Percentiles rank a stretch among this genome's conserved stretches.
phyloP scores from a whole-genome alignment of 108 stramenopile genomes.

The Pinguiococcus pyrenoidosus region DNA sequence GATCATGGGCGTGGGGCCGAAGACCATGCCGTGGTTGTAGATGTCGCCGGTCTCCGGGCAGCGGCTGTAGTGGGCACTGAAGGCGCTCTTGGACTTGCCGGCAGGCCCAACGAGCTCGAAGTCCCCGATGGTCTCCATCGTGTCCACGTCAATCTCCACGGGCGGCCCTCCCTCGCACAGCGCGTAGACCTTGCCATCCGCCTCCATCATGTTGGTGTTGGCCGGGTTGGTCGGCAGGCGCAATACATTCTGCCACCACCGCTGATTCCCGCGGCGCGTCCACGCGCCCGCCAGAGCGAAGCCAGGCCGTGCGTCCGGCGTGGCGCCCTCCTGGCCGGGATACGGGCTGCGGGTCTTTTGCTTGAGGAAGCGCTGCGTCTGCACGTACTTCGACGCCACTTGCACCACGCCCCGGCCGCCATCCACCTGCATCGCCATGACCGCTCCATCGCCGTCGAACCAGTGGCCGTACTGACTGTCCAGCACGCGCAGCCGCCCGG shows the following conservation, averaged over 20 bases:
- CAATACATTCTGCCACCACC: slow-evolving; percentile 25
- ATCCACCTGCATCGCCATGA: slow-evolving; percentile 15
- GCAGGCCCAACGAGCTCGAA: no score
- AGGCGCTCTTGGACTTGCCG: no score
- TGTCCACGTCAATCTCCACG: slow-evolving; percentile 19
- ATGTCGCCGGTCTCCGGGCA: slow-evolving; percentile 18
- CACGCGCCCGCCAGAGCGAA: slow-evolving; percentile 31
- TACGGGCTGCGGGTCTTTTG: no score
- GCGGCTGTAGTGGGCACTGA: slow-evolving; percentile 24
- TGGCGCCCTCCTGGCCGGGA: slow-evolving; percentile 25
- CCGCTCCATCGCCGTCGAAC: slow-evolving; percentile 37
- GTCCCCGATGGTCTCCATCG: slow-evolving; percentile 14
- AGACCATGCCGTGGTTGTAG: slow-evolving; percentile 25
- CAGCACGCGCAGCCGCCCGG: slow-evolving; percentile 34
- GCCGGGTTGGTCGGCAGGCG: slow-evolving; percentile 22
- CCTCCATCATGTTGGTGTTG: slow-evolving; percentile 22
- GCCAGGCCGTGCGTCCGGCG: no score
- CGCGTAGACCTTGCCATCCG: slow-evolving; percentile 17
- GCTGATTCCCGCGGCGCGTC: slow-evolving; percentile 20
- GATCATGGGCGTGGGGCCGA: slow-evolving; percentile 4
- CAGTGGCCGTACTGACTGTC: slow-evolving; percentile 27
- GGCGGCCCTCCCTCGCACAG: slow-evolving; percentile 33
- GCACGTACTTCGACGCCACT: no score
- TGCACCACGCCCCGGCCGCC: no score
- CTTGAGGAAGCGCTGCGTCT: slow-evolving; percentile 17